Conservation (phyloP, 495 filamentous ascomycete genomes). For the Margaritispora aquatica region DNA sequence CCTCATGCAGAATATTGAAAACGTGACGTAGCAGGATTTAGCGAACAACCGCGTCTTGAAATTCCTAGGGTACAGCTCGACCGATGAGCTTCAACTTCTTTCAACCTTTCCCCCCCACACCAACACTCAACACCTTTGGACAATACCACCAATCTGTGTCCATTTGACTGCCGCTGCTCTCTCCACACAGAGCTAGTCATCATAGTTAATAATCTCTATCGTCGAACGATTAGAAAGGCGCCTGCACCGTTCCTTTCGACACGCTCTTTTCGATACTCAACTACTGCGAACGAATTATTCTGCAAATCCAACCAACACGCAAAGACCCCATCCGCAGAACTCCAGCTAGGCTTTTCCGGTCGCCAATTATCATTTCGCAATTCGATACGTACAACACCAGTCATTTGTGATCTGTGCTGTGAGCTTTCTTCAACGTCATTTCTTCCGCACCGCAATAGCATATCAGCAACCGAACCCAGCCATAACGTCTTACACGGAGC, state of each 20-base stretch:
- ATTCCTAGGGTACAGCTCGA: not conserved
- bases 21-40: slow-evolving; percentile 10
- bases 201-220: slow-evolving; percentile 9
- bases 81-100: slow-evolving; percentile 7
- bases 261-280: slow-evolving; percentile 21
- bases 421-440: too few species aligned
- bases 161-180: slow-evolving; percentile 11
- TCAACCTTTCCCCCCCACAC: slow-evolving; percentile 1
- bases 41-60: slow-evolving; percentile 3
- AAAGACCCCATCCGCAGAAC: not conserved
- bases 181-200: too few species aligned
- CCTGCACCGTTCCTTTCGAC: slow-evolving; percentile 27
- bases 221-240: slow-evolving; percentile 20
- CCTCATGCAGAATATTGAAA: not conserved
- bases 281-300: not conserved
- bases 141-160: slow-evolving; percentile 2
- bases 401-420: too few species aligned
- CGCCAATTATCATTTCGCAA: not conserved
- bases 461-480: slow-evolving; percentile 7
- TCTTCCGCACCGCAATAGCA: not conserved
- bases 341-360: not conserved
- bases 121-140: not conserved
- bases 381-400: too few species aligned
- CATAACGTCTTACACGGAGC: slow-evolving; percentile 6
- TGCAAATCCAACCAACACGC: not conserved